These are phyloP conservation scores for Diaporthe ilicicola DNA, from an alignment of 2,329 filamentous ascomycete genomes.

Conservation along the genomic window DNA sequence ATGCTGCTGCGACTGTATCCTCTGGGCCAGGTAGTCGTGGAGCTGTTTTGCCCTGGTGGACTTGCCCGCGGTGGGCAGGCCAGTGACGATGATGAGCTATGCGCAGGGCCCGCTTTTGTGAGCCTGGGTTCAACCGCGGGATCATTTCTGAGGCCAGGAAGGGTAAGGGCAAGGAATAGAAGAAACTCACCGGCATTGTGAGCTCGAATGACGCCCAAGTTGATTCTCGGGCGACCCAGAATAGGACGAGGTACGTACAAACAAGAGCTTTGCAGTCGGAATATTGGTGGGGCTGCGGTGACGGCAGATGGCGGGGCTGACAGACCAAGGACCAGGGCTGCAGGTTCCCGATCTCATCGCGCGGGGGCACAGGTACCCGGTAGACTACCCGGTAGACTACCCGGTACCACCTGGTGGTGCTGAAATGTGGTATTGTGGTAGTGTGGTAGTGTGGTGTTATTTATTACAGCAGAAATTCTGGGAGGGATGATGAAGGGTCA, in stretches of 20 bases:
- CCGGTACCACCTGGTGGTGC: too few relatives aligned
- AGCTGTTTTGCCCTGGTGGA: slow-evolving; percentile 73
- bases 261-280: slow-evolving; percentile 12
- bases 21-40: slow-evolving; percentile 67
- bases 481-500: too few relatives aligned
- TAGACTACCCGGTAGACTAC: too few relatives aligned
- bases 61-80: slow-evolving; percentile 74
- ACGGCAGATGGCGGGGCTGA: slow-evolving; percentile 1
- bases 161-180: background rate
- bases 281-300: slow-evolving; percentile 15
- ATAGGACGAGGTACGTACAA: background rate
- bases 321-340: background rate
- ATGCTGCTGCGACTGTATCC: slow-evolving; percentile 52
- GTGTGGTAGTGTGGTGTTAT: too few relatives aligned
- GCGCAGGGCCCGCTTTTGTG: background rate
- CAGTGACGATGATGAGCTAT: slow-evolving; percentile 73
- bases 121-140: background rate
- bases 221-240: background rate
- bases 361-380: background rate
- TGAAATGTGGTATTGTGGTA: too few relatives aligned
- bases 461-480: too few relatives aligned
- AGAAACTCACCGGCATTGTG: slow-evolving; percentile 35
- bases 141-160: background rate
- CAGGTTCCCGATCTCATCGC: slow-evolving; percentile 1
- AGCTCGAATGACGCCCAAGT: background rate